Conservation (phyloP, 164 flowering plant genomes). For the Sextonia rubra region DNA sequence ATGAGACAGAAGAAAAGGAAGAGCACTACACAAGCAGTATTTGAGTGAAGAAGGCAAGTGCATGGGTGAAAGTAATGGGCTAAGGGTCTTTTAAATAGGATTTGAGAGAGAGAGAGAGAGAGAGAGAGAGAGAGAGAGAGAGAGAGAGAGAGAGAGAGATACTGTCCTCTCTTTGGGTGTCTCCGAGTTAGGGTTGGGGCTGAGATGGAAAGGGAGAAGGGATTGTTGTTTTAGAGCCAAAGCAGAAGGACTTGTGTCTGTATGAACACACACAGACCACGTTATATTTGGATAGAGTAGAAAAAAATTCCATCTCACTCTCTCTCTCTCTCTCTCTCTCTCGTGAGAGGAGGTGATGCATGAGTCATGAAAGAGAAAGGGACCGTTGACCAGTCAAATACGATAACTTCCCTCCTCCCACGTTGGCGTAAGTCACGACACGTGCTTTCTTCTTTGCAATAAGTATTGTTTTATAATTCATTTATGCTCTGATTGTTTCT, state of each 20-base stretch:
- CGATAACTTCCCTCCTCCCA: background rate
- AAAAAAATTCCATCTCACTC: background rate
- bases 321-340: background rate
- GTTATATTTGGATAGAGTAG: background rate
- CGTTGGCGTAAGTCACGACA: background rate
- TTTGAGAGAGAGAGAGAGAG: slow-evolving; percentile 14
- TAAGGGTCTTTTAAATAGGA: slow-evolving; percentile 14
- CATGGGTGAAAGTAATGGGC: slow-evolving; percentile 22
- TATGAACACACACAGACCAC: background rate
- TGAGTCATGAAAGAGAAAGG: background rate
- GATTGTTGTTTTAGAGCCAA: background rate
- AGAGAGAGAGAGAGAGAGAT: slow-evolving; percentile 28
- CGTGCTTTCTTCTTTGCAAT: background rate
- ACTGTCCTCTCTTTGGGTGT: slow-evolving; percentile 31
- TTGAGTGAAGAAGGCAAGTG: slow-evolving; percentile 25
- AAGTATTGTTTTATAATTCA: no score
- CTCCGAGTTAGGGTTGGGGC: slow-evolving; percentile 28
- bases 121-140: slow-evolving; percentile 22
- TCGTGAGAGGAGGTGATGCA: background rate
- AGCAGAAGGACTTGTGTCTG: background rate
- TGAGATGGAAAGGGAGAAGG: background rate
- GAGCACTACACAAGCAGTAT: slow-evolving; percentile 9
- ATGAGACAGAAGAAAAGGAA: slow-evolving; percentile 3
- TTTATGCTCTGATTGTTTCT: no score
- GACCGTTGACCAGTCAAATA: no score